Evolutionary conservation across 495 filamentous ascomycete genomes (phyloP), one percentile per base, ranked within the genome.

Genomic region (Darksidea phi): DNA sequence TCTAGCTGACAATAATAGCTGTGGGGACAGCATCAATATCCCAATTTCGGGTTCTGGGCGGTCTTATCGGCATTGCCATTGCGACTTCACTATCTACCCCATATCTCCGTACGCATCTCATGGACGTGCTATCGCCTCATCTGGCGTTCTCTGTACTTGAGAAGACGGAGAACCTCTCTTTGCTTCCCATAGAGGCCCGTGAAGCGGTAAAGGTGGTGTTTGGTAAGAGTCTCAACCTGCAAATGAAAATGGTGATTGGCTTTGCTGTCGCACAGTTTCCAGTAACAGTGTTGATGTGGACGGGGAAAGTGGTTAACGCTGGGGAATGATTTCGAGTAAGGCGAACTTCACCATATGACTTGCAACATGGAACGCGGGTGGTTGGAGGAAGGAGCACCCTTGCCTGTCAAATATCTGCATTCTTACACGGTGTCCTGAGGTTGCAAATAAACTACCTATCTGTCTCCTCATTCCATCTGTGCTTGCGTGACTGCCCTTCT

Each of bases 361-460:
- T 36, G 58, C 28, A 63, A n/a, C n/a, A n/a, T n/a, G n/a, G n/a
- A n/a, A n/a, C n/a, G n/a, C n/a, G n/a, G n/a, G n/a, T n/a, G n/a
- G n/a, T n/a, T n/a, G n/a, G n/a, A n/a, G n/a, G n/a, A n/a, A n/a
- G n/a, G n/a, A n/a, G n/a, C n/a, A n/a, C n/a, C n/a, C n/a, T n/a
- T n/a, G n/a, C n/a, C n/a, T n/a, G n/a, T 57, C 18, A 49, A 50
- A 12, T 49, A 12, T 43, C 45, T 49, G 53, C 15, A 61, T 25
- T 63, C 52, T 63, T 57, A 15, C 23, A 32, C 1, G 50, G 17
- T 17, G 20, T 15, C 23, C 59, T 1, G 1, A 43, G 6, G 34
- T 18, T 42, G 34, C 32, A 63, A n/a, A n/a, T n/a, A 18, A 41
- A 57, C 1, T 57, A 21, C 0, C 21, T 13, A 15, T n/a, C n/a